Evolutionary conservation across 2,329 filamentous ascomycete species (phyloP).

Genomic region (Penicillium freii): DNA sequence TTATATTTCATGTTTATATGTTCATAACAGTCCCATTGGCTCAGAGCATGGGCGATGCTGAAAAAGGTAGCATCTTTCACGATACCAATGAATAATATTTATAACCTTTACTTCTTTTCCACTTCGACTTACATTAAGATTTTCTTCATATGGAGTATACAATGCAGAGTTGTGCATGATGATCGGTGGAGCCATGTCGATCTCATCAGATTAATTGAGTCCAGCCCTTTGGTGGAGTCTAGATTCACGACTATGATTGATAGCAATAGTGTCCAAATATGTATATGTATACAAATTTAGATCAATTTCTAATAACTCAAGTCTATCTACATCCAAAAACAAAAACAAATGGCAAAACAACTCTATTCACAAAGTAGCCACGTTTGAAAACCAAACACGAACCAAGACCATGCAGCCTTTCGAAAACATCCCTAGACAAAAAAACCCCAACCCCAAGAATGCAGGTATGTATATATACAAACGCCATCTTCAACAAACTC

Average conservation of each 20-base stretch:
- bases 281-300: neutral
- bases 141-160: neutral
- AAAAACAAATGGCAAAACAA: neutral
- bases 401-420: neutral
- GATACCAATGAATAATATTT: constrained; percentile 27
- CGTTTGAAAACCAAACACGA: neutral
- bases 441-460: neutral
- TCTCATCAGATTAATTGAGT: neutral
- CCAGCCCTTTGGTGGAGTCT: neutral
- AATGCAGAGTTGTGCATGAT: neutral
- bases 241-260: neutral
- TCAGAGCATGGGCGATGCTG: constrained; percentile 9
- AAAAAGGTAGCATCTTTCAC: constrained; percentile 20
- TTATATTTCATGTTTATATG: constrained; percentile 8
- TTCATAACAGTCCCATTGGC: constrained; percentile 15
- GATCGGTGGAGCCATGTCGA: constrained; percentile 6
- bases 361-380: neutral
- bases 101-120: neutral
- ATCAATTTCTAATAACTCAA: neutral
- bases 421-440: neutral
- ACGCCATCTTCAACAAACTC: neutral
- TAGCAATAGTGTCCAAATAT: no score
- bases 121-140: neutral
- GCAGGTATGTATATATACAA: neutral
- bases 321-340: neutral